Evolutionary conservation across 495 filamentous ascomycete species (phyloP).

Genomic region (Lentithecium fluviatile): DNA sequence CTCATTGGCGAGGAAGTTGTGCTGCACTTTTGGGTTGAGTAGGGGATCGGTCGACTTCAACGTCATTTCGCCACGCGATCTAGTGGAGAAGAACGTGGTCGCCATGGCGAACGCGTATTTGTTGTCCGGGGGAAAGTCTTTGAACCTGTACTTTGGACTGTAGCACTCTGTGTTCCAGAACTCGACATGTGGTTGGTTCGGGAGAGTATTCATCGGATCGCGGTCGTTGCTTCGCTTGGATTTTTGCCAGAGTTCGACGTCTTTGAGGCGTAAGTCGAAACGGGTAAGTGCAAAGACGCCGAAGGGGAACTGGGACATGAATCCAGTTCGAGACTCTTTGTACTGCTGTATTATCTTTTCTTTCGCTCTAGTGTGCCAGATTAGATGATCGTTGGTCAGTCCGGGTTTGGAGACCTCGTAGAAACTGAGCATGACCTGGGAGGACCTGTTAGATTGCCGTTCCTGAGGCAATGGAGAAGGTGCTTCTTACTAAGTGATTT

Average conservation of each 20-base stretch:
- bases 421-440: constrained; percentile 42
- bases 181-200: constrained; percentile 10
- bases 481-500: constrained; percentile 21
- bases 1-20: constrained; percentile 56
- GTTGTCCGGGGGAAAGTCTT: constrained; percentile 5
- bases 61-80: constrained; percentile 51
- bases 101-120: constrained; percentile 40
- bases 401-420: constrained; percentile 49
- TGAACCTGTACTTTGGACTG: neutral
- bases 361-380: constrained; percentile 4
- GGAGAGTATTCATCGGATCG: neutral
- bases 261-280: neutral
- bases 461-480: neutral
- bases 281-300: constrained; percentile 55
- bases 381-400: constrained; percentile 41
- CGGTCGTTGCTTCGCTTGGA: neutral
- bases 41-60: constrained; percentile 56
- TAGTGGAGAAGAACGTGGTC: constrained; percentile 38
- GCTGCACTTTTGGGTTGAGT: constrained; percentile 57
- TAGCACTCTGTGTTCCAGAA: constrained; percentile 22
- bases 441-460: neutral
- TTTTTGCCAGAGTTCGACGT: constrained; percentile 40
- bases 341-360: constrained; percentile 47
- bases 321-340: constrained; percentile 41
- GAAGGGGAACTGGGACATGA: constrained; percentile 1